Evolutionary conservation across 2,329 filamentous ascomycete species (phyloP).

Genomic region (Penicillium aurantiogriseum): DNA sequence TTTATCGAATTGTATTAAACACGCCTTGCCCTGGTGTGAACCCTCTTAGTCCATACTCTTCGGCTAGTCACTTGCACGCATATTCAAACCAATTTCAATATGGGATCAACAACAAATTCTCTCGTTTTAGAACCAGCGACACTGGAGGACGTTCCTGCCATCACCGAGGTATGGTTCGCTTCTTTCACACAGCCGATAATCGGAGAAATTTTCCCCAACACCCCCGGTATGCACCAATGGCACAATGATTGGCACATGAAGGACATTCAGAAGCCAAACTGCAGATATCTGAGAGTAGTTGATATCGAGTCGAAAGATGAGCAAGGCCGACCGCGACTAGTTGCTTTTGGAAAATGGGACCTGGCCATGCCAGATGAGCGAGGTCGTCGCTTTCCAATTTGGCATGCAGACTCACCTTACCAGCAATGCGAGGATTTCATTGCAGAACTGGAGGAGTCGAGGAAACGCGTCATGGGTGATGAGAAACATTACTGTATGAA

Average conservation of each 20-base stretch:
- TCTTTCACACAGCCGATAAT: constrained; percentile 24
- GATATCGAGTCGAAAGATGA: constrained; percentile 16
- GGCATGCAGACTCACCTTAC: constrained; percentile 22
- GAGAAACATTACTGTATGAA: constrained; percentile 28
- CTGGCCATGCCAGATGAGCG: constrained; percentile 23
- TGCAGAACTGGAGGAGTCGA: constrained; percentile 17
- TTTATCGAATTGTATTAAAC: background rate
- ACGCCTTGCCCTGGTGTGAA: too few species aligned
- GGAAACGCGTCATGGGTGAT: constrained; percentile 24
- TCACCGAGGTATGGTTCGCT: constrained; percentile 26
- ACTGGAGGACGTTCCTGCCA: constrained; percentile 22
- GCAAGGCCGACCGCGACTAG: constrained; percentile 15
- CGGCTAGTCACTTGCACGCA: background rate
- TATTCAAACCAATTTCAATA: background rate
- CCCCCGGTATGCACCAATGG: constrained; percentile 29
- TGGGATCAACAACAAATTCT: background rate
- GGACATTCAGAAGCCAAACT: constrained; percentile 15
- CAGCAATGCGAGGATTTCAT: constrained; percentile 22
- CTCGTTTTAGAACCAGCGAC: constrained; percentile 16
- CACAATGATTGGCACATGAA: constrained; percentile 20
- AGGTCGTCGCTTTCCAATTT: constrained; percentile 29
- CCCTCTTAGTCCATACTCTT: background rate
- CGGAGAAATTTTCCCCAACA: constrained; percentile 27
- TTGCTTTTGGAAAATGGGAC: constrained; percentile 34
- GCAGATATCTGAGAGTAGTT: constrained; percentile 27